phyloP scores from a whole-genome alignment of 495 filamentous ascomycete species.

The Tuber magnatum region DNA sequence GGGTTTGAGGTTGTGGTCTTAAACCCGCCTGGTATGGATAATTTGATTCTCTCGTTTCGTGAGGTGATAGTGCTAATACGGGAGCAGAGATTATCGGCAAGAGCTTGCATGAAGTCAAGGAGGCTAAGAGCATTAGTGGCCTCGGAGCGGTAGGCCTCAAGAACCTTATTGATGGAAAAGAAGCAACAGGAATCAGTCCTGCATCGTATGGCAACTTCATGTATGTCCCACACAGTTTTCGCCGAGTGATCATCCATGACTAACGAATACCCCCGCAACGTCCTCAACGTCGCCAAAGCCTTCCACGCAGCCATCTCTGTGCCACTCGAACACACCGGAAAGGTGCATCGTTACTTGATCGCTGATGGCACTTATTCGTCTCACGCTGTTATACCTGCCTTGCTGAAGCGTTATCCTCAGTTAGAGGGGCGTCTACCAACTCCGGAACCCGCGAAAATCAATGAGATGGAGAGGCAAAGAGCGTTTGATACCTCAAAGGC shows the following conservation, averaged over 20 bases:
- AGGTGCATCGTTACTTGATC: constrained; percentile 15
- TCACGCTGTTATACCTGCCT: constrained; percentile 9
- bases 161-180: background rate
- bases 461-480: constrained; percentile 4
- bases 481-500: constrained; percentile 3
- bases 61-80: background rate
- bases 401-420: constrained; percentile 11
- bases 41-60: background rate
- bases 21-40: constrained; percentile 9
- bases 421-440: constrained; percentile 6
- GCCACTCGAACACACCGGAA: constrained; percentile 2
- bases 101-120: constrained; percentile 8
- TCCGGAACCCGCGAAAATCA: constrained; percentile 4
- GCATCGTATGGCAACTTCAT: constrained; percentile 10
- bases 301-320: constrained; percentile 7
- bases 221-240: background rate
- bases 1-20: constrained; percentile 16
- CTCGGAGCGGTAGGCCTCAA: background rate
- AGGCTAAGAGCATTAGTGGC: background rate
- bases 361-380: constrained; percentile 10
- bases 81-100: constrained; percentile 13
- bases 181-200: background rate
- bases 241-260: background rate
- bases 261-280: constrained; percentile 9
- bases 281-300: background rate